Evolutionary conservation across 2,329 filamentous ascomycete genomes (phyloP), one percentile per base, ranked within the genome.

Genomic region (Mycocentrospora acerina): DNA sequence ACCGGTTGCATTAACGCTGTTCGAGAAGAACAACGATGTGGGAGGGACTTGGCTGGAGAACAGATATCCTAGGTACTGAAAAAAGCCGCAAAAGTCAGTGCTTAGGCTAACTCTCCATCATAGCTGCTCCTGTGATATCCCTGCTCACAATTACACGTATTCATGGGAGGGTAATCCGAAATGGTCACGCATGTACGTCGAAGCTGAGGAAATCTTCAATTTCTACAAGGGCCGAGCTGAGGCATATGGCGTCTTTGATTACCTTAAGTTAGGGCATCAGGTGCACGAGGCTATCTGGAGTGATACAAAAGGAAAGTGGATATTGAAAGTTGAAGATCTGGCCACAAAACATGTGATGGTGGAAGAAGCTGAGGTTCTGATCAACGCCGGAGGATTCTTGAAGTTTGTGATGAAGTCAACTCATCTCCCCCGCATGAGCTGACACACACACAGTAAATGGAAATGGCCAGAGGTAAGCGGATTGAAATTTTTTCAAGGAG

Each of bases 91-190:
- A n/a, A n/a, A n/a, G n/a, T n/a, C n/a, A n/a, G n/a, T n/a, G n/a
- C n/a, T n/a, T n/a, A n/a, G n/a, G n/a, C n/a, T n/a, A n/a, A n/a
- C n/a, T n/a, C n/a, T n/a, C n/a, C n/a, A n/a, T n/a, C n/a, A 67
- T 50, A 25, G 18, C 8, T 24, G 13, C 13, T 4, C 51, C 62
- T 67, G 22, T 12, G 19, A 24, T 13, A 26, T 25, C 12, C 22
- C 31, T 7, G 31, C 31, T 15, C 31, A 33, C 13, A 24, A 7
- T 13, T 32, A 32, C 18, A 71, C 75, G 41, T 75, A 74, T 40
- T 68, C 67, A 6, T 77, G 73, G 58, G 17, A 16, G n/a, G 71
- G 70, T 38, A 74, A 73, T 53, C 71, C 55, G 32, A 44, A 61
- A 1, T 74, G 71, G 72, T 25, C 19, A 7, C 13, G n/a, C 4